Evolutionary conservation across 768 basidiomycete genomes (phyloP), one percentile per base, ranked within the genome.

Genomic region (Chiua virens): DNA sequence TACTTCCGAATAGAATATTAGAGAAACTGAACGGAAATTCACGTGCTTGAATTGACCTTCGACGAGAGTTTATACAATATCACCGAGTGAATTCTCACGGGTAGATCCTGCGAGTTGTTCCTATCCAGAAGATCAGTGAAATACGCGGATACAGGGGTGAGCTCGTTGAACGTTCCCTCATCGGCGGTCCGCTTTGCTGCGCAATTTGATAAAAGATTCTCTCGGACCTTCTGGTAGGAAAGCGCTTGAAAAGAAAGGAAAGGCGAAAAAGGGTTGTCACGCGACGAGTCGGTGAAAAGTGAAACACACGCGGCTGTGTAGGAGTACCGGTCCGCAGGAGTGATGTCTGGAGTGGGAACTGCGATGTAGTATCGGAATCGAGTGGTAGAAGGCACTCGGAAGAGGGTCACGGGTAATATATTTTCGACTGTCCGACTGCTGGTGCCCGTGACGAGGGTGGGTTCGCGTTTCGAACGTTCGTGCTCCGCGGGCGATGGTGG

Each of bases 51-150:
- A 34, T 34, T 15, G 34, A 30, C 30, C 30, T n/a, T 14, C 34
- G 34, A 17, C 34, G 10, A 9, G 8, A 17, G 34, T 14, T 15
- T 80, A 79, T 0, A 61, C 72, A 40, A 65, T 41, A 0, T 37
- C 8, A 56, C 87, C 87, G 44, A 73, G 77, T 47, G 54, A 64
- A 64, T 91, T 88, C 60, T 75, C 75, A 52, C 89, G 46, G 18
- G 68, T 70, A 38, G 87, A 61, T 47, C 76, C 80, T 51, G 8
- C 34, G 15, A 4, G 7, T 34, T 6, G 75, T 78, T 41, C 75
- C 82, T 79, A 45, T 41, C 21, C 37, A 23, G 37, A 54, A 44
- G 36, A 45, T 53, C 49, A 47, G 42, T 41, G 32, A 8, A 23
- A 40, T 32, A 4, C 4, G 25, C 18, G 15, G 10, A n/a, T 22